These are phyloP conservation scores for Aspergillus kassunensis DNA, from an alignment of 495 filamentous ascomycete genomes.

Conservation along the genomic window DNA sequence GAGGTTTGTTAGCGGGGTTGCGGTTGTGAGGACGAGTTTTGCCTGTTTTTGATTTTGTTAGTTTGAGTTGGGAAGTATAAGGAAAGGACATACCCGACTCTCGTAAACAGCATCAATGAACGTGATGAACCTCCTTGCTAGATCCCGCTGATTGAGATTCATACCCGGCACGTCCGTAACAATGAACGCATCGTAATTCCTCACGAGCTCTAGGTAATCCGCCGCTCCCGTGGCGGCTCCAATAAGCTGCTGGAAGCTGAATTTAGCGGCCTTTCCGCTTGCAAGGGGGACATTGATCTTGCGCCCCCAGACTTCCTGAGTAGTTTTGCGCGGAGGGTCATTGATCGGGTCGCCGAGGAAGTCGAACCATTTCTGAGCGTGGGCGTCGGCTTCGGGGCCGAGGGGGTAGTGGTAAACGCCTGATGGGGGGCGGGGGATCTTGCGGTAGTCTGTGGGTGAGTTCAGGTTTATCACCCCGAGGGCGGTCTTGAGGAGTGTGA, in stretches of 20 bases:
- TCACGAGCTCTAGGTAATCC: constrained; percentile 90
- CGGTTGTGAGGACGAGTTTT: constrained; percentile 91
- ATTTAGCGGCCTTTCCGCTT: constrained; percentile 82
- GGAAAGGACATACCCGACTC: constrained; percentile 44
- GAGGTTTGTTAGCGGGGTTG: constrained; percentile 75
- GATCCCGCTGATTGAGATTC: constrained; percentile 79
- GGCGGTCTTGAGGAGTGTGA: constrained; percentile 78
- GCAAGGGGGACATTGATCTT: constrained; percentile 83
- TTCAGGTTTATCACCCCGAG: constrained; percentile 90
- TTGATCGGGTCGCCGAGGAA: constrained; percentile 81
- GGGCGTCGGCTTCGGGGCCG: constrained; percentile 67
- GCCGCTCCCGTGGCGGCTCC: constrained; percentile 83
- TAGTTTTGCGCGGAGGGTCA: constrained; percentile 70
- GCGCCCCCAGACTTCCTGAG: constrained; percentile 90
- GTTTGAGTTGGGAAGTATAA: background rate
- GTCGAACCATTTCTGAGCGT: constrained; percentile 91
- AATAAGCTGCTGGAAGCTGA: constrained; percentile 87
- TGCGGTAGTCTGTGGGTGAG: constrained; percentile 93
- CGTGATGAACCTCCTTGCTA: constrained; percentile 90
- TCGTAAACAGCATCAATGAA: constrained; percentile 97
- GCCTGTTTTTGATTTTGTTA: constrained; percentile 49
- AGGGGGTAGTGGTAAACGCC: constrained; percentile 90
- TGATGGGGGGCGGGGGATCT: constrained; percentile 88
- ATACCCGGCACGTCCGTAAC: constrained; percentile 89
- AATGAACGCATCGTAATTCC: constrained; percentile 87